Evolutionary conservation across 2,329 filamentous ascomycete genomes (phyloP).

Genomic region (Hypoxylon sp.): DNA sequence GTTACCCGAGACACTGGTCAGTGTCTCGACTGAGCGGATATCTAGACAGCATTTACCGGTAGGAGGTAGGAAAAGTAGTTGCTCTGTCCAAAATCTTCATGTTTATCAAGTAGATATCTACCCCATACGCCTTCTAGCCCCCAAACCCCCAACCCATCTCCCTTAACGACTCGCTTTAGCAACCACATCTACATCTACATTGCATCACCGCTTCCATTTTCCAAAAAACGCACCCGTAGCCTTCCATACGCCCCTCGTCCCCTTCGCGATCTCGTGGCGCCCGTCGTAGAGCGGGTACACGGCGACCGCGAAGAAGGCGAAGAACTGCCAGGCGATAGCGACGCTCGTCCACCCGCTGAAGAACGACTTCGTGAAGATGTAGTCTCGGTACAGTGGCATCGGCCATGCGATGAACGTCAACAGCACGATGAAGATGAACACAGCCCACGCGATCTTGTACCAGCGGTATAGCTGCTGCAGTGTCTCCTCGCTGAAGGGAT

Average conservation of each 20-base stretch:
- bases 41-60: too few relatives aligned
- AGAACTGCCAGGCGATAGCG: conserved; percentile 61
- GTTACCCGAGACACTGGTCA: too few relatives aligned
- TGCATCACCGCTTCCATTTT: not conserved
- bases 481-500: conserved; percentile 56
- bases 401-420: conserved; percentile 62
- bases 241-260: conserved; percentile 33
- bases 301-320: conserved; percentile 59
- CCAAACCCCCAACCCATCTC: not conserved
- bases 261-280: conserved; percentile 53
- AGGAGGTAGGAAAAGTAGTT: too few relatives aligned
- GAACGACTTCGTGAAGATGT: conserved; percentile 60
- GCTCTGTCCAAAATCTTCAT: too few relatives aligned
- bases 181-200: not conserved
- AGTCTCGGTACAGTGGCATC: conserved; percentile 62
- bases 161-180: not conserved
- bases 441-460: conserved; percentile 55
- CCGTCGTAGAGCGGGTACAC: conserved; percentile 63
- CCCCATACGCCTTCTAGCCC: too few relatives aligned
- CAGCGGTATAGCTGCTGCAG: conserved; percentile 52
- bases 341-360: conserved; percentile 60
- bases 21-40: too few relatives aligned
- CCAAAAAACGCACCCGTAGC: conserved; percentile 14
- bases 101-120: too few relatives aligned
- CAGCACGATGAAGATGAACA: conserved; percentile 57